Evolutionary conservation across 106 monocot species (phyloP).

Genomic region (Agapanthus africanus): DNA sequence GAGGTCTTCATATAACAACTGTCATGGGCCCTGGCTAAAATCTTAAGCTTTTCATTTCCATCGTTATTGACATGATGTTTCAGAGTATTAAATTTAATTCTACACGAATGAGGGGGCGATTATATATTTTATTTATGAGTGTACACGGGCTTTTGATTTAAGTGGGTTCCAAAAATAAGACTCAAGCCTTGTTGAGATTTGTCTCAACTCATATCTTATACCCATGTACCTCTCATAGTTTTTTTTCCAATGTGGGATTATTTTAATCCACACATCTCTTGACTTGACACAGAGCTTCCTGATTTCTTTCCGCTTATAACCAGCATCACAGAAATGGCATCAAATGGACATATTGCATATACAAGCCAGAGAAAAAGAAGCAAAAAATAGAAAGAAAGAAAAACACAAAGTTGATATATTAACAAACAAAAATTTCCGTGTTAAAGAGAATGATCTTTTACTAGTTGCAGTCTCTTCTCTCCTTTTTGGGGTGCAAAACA

Average conservation of each 20-base stretch:
- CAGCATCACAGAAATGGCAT: background rate
- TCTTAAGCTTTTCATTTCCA: background rate
- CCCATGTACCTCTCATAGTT: too few species aligned
- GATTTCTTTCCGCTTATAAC: background rate
- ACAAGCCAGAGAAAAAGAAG: too few species aligned
- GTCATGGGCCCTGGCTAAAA: background rate
- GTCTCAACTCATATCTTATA: too few species aligned
- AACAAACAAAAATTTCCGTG: background rate
- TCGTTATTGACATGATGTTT: background rate
- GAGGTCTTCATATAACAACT: slow-evolving; percentile 1
- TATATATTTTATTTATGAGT: too few species aligned
- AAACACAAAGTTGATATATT: background rate
- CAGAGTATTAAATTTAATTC: too few species aligned
- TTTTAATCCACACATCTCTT: too few species aligned
- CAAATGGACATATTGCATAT: background rate
- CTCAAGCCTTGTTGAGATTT: too few species aligned
- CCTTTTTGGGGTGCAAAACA: background rate
- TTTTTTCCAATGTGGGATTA: too few species aligned
- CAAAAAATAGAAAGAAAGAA: too few species aligned
- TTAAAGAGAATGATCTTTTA: background rate
- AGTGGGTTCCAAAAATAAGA: too few species aligned
- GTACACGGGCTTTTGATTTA: too few species aligned
- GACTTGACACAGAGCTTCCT: background rate
- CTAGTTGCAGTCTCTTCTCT: background rate
- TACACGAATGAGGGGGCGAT: too few species aligned